Percentiles rank a stretch among this genome's conserved stretches.
phyloP scores from a whole-genome alignment of 2,329 filamentous ascomycete genomes.

The Knoxdaviesia capensis region DNA sequence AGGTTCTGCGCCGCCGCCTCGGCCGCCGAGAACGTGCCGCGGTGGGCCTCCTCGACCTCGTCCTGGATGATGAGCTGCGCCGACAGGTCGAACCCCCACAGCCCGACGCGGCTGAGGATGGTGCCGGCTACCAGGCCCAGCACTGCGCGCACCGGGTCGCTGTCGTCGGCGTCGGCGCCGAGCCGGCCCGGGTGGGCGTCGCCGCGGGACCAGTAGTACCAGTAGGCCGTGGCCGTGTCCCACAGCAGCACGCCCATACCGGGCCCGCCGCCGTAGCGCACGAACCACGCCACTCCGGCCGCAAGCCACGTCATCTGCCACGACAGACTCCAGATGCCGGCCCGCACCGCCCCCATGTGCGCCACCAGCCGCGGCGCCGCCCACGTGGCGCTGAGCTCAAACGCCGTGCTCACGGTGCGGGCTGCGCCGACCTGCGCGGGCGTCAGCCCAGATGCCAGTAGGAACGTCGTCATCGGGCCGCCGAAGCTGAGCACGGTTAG shows the following conservation, averaged over 20 bases:
- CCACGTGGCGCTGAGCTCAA: conserved; percentile 43
- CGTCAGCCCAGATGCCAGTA: conserved; percentile 31
- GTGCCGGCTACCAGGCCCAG: conserved; percentile 27
- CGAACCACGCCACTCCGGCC: conserved; percentile 22
- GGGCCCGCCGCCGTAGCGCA: conserved; percentile 8
- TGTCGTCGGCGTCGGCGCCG: too few relatives aligned
- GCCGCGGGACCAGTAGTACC: too few relatives aligned
- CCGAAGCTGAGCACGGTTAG: conserved; percentile 38
- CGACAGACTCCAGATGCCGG: conserved; percentile 49
- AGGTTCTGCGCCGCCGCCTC: conserved; percentile 49
- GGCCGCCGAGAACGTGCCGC: conserved; percentile 49
- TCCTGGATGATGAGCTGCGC: conserved; percentile 41
- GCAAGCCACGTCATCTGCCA: conserved; percentile 43
- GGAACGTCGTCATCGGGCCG: conserved; percentile 45
- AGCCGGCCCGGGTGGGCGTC: too few relatives aligned
- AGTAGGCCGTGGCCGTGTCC: too few relatives aligned
- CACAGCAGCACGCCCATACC: background rate
- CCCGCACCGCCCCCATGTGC: conserved; percentile 35
- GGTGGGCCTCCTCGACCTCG: conserved; percentile 28
- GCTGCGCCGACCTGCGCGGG: conserved; percentile 30
- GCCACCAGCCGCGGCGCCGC: conserved; percentile 33
- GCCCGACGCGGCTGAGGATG: conserved; percentile 34
- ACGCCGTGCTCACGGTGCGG: conserved; percentile 27
- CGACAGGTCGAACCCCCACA: conserved; percentile 42
- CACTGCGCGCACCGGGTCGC: conserved; percentile 16